A percentile compares a stretch with the other conserved stretches of the same genome.
Evolutionary conservation across 805 yeast species (phyloP).

Genomic region (Kazachstania martiniae): DNA sequence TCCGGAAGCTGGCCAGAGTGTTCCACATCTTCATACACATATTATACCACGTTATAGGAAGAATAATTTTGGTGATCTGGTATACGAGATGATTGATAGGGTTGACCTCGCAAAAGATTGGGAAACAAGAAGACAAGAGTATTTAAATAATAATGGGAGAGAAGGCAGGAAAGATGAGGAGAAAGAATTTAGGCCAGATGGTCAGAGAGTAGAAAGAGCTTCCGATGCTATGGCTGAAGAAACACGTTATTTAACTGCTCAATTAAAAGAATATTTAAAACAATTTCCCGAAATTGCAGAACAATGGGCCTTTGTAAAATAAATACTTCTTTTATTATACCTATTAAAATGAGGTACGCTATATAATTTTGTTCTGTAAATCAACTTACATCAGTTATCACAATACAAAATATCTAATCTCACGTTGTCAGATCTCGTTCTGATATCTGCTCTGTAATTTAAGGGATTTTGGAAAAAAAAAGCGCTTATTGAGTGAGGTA

Average conservation of each 20-base stretch:
- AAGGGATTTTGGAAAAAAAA: too few species aligned
- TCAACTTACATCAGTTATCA: too few species aligned
- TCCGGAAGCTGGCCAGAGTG: constrained; percentile 89
- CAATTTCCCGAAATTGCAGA: constrained; percentile 5
- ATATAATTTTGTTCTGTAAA: too few species aligned
- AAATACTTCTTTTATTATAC: too few species aligned
- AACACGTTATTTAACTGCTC: constrained; percentile 42
- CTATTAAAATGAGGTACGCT: too few species aligned
- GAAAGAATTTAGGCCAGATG: constrained; percentile 31
- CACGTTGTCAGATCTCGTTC: too few species aligned
- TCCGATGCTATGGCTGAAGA: constrained; percentile 61
- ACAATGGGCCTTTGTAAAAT: constrained; percentile 5
- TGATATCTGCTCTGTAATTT: too few species aligned
- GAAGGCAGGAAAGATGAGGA: constrained; percentile 20
- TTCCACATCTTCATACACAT: constrained; percentile 92
- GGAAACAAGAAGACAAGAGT: constrained; percentile 22
- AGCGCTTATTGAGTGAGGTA: too few species aligned
- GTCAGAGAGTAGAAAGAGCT: constrained; percentile 46
- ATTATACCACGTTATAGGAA: constrained; percentile 68
- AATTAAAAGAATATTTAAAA: constrained; percentile 21
- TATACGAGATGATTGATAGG: constrained; percentile 62
- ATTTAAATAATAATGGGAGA: constrained; percentile 16
- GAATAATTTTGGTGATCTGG: constrained; percentile 56
- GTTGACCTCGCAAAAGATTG: constrained; percentile 33
- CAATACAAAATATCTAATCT: too few species aligned